Base-by-base conservation (phyloP, 1,139 yeast species). In the Cylindricascospora bacillispora region DNA sequence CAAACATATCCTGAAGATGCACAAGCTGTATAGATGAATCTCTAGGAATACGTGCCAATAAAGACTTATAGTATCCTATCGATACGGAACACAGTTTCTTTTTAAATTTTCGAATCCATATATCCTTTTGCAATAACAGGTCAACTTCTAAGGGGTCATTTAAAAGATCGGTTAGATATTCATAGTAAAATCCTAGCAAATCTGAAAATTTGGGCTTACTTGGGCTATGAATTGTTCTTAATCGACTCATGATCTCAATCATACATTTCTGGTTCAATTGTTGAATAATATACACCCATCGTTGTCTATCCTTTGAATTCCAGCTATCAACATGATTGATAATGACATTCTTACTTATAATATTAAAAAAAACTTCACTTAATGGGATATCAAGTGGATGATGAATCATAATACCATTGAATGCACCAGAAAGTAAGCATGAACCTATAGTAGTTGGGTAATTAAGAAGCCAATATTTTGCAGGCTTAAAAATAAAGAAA, bases 141-240 rank as follows among this genome's bases (percentile, higher is more conserved):
- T n/a, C n/a, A n/a, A n/a, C n/a, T n/a, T n/a, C n/a, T n/a, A n/a
- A n/a, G n/a, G n/a, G n/a, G n/a, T n/a, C n/a, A n/a, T n/a, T n/a
- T n/a, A n/a, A n/a, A n/a, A n/a, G n/a, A n/a, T n/a, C n/a, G n/a
- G n/a, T n/a, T n/a, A n/a, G 56, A 5, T 65, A 43, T 2, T 65
- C 67, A 13, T 69, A 74, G 29, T 75, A 56, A 22, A 74, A 62
- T 23, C 54, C 44, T 29, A 77, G 49, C 24, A 60, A 55, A 0
- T 80, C 75, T 0, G 73, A 73, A 41, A 80, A 70, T 40, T 67
- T 71, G 1, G 92, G 86, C 35, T 71, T 69, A 2, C 65, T 59
- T 1, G 58, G 47, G 19, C 64, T 66, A 41, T 68, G 73, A 1
- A 80, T 56, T 13, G 58, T 57, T 13, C 57, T 50, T 20, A 79